Conservation (phyloP, 2,329 filamentous ascomycete genomes). For the Verticillium isaacii region DNA sequence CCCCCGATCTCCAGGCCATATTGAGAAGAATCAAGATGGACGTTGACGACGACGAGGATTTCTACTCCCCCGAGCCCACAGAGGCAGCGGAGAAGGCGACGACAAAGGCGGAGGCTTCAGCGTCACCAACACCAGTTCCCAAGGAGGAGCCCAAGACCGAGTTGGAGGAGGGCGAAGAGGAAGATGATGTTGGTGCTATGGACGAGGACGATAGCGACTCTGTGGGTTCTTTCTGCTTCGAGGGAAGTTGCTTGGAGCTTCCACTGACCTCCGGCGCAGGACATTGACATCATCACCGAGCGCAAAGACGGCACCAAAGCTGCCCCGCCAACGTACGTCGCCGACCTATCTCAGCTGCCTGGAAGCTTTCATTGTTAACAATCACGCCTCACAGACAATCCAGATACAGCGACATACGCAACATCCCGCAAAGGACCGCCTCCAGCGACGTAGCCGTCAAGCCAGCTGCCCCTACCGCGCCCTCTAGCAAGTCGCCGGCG, state of each 20-base stretch:
- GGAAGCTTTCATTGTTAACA: neutral
- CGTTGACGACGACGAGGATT: conserved; percentile 64
- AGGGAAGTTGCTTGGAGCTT: neutral
- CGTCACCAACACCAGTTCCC: conserved; percentile 12
- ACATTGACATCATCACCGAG: conserved; percentile 66
- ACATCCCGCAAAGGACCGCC: conserved; percentile 57
- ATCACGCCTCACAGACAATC: conserved; percentile 39
- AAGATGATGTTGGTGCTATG: conserved; percentile 56
- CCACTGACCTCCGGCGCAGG: conserved; percentile 29
- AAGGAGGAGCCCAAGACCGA: conserved; percentile 39
- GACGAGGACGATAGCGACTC: conserved; percentile 56
- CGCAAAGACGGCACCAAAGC: conserved; percentile 60
- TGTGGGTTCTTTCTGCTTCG: conserved; percentile 21
- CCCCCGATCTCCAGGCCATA: neutral
- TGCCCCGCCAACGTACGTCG: conserved; percentile 51
- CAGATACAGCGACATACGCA: conserved; percentile 60
- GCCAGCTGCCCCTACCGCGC: conserved; percentile 26
- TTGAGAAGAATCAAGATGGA: conserved; percentile 44
- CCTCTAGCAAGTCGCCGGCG: conserved; percentile 34
- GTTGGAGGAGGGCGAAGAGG: conserved; percentile 60
- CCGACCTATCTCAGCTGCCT: neutral
- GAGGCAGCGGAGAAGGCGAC: conserved; percentile 16
- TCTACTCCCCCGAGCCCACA: conserved; percentile 53
- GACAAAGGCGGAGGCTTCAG: conserved; percentile 7
- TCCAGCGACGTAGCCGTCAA: conserved; percentile 46